phyloP scores from a whole-genome alignment of 768 basidiomycete species.

The Cyathus striatus region DNA sequence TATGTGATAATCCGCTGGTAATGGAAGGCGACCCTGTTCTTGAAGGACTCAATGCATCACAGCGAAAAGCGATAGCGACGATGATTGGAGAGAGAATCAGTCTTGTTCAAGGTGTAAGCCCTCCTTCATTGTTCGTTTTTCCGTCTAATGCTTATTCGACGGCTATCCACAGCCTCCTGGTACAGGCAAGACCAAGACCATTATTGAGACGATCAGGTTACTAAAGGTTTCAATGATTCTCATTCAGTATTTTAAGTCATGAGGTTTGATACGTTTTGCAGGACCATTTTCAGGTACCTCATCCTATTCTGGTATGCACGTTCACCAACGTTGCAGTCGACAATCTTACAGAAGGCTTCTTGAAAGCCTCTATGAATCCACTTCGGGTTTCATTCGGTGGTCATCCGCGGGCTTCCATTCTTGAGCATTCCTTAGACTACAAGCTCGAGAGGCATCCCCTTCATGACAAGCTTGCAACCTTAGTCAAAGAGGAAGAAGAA shows the following conservation, averaged over 20 bases:
- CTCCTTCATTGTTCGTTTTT: not conserved
- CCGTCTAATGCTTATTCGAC: not conserved
- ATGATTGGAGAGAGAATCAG: constrained; percentile 80
- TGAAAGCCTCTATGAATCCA: constrained; percentile 56
- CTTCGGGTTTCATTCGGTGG: constrained; percentile 70
- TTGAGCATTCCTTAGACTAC: constrained; percentile 55
- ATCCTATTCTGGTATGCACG: constrained; percentile 87
- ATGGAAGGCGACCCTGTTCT: constrained; percentile 79
- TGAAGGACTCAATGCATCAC: constrained; percentile 62
- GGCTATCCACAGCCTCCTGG: constrained; percentile 67
- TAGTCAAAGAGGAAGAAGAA: constrained; percentile 32
- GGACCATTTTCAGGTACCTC: constrained; percentile 75
- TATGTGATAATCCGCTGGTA: constrained; percentile 47
- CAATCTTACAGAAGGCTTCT: constrained; percentile 78
- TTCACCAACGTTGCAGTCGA: constrained; percentile 94
- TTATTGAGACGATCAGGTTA: constrained; percentile 77
- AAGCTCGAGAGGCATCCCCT: constrained; percentile 60
- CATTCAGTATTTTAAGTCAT: not conserved
- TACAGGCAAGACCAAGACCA: constrained; percentile 90
- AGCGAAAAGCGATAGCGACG: constrained; percentile 75
- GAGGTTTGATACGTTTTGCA: constrained; percentile 23
- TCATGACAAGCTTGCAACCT: constrained; percentile 33
- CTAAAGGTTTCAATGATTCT: constrained; percentile 50
- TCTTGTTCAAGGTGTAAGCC: constrained; percentile 80
- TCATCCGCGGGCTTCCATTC: constrained; percentile 52